A percentile compares a stretch with the other conserved stretches of the same genome.
phyloP scores from a whole-genome alignment of 495 filamentous ascomycete genomes.

The Penicillium bovifimosum region DNA sequence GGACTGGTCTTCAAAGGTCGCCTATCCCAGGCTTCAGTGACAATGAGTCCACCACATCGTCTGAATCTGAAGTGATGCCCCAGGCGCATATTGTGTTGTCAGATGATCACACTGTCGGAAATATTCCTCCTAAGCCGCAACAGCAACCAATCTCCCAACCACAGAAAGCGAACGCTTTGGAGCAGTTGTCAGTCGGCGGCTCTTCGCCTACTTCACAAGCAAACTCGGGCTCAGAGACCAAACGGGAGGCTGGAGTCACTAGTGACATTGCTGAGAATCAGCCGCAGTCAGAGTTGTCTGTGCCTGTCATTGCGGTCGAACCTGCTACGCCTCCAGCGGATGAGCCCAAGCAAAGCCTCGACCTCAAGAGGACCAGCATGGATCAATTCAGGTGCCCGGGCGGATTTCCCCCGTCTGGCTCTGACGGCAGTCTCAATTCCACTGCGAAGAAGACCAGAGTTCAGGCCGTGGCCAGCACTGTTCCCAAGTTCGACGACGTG shows the following conservation, averaged over 20 bases:
- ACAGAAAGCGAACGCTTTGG: conserved; percentile 7
- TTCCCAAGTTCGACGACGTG: conserved; percentile 18
- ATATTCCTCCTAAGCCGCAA: conserved; percentile 41
- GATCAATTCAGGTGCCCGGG: conserved; percentile 34
- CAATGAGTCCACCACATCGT: conserved; percentile 35
- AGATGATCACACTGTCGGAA: conserved; percentile 60
- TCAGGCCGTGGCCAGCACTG: conserved; percentile 9
- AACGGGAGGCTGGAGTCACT: conserved; percentile 1
- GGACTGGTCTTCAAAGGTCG: conserved; percentile 19
- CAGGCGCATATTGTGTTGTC: conserved; percentile 37
- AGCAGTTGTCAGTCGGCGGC: conserved; percentile 13
- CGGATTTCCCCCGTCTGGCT: conserved; percentile 29
- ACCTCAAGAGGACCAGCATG: conserved; percentile 31
- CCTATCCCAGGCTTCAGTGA: conserved; percentile 28
- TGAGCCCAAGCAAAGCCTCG: conserved; percentile 32
- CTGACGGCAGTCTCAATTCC: conserved; percentile 19
- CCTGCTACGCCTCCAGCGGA: conserved; percentile 20
- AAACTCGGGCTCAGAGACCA: neutral
- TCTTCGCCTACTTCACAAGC: neutral
- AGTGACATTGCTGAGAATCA: conserved; percentile 1
- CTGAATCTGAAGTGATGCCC: conserved; percentile 23
- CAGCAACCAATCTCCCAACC: neutral
- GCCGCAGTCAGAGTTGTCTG: conserved; percentile 10
- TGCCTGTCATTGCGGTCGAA: conserved; percentile 43
- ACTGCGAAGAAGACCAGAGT: conserved; percentile 2